phyloP scores from a whole-genome alignment of 208 protist genomes.

The Angomonas ambiguus region DNA sequence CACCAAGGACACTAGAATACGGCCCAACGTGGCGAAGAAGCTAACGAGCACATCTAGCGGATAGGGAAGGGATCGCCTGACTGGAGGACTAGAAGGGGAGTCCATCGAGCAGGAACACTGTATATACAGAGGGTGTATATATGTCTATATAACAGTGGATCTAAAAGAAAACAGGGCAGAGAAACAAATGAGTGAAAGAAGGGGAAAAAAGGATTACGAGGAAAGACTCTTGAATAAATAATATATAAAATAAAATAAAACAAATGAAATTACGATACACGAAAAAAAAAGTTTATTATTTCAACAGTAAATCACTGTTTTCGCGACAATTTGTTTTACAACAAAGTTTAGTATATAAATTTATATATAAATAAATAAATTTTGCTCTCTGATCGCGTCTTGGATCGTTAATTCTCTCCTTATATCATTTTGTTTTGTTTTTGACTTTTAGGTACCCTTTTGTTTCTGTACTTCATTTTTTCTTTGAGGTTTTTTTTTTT shows the following conservation, averaged over 20 bases:
- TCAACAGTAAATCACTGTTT: too few species aligned
- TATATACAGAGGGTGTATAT: too few species aligned
- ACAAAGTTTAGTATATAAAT: background rate
- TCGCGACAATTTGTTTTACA: background rate
- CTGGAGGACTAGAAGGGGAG: background rate
- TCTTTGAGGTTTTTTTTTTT: background rate
- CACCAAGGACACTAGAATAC: background rate
- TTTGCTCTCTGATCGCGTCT: too few species aligned
- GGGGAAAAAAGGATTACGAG: background rate
- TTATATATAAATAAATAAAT: too few species aligned
- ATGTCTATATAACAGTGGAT: background rate
- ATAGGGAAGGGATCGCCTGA: background rate
- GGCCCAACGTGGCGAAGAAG: background rate
- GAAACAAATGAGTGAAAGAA: conserved; percentile 11
- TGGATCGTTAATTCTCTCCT: too few species aligned
- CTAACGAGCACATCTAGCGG: background rate
- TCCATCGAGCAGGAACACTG: background rate
- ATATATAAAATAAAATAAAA: background rate
- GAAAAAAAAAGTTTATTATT: background rate
- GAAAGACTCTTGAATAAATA: conserved; percentile 9
- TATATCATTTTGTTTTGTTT: too few species aligned
- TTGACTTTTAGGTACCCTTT: too few species aligned
- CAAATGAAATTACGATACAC: background rate
- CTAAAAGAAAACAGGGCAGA: conserved; percentile 6
- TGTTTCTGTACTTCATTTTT: too few species aligned